Evolutionary conservation across 2,329 filamentous ascomycete genomes (phyloP).

Genomic region (Clarireedia paspali): DNA sequence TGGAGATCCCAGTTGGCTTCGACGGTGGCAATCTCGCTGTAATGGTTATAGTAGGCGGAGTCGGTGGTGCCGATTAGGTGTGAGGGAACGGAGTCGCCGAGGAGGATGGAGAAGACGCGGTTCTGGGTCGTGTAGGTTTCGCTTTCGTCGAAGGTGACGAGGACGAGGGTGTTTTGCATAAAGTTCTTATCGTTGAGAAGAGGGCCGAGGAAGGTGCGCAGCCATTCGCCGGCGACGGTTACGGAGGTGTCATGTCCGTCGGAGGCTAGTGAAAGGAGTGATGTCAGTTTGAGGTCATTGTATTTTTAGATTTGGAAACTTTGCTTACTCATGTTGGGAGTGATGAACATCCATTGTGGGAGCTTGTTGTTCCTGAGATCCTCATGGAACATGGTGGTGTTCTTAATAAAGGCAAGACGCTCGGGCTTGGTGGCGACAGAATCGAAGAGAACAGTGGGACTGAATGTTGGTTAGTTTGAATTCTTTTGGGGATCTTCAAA

Average conservation of each 20-base stretch:
- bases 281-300: neutral
- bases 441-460: conserved; percentile 55
- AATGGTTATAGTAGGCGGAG: conserved; percentile 64
- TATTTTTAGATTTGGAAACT: neutral
- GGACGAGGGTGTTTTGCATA: conserved; percentile 66
- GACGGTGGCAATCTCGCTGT: conserved; percentile 59
- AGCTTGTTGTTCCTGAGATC: conserved; percentile 57
- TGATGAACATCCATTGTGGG: conserved; percentile 59
- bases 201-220: conserved; percentile 59
- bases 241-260: conserved; percentile 71
- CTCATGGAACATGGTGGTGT: conserved; percentile 58
- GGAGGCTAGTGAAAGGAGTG: conserved; percentile 59
- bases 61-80: conserved; percentile 62
- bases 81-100: conserved; percentile 65
- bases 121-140: conserved; percentile 61
- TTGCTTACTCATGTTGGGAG: conserved; percentile 23
- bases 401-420: conserved; percentile 65
- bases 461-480: conserved; percentile 1
- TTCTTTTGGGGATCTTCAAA: neutral
- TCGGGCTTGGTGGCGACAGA: conserved; percentile 50
- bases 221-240: conserved; percentile 61
- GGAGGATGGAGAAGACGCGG: conserved; percentile 59
- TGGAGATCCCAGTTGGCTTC: conserved; percentile 60
- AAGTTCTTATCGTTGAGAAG: conserved; percentile 64
- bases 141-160: conserved; percentile 76